Evolutionary conservation across 1,139 yeast genomes (phyloP), one percentile per base, ranked within the genome.

Genomic region (Pichia terricola): DNA sequence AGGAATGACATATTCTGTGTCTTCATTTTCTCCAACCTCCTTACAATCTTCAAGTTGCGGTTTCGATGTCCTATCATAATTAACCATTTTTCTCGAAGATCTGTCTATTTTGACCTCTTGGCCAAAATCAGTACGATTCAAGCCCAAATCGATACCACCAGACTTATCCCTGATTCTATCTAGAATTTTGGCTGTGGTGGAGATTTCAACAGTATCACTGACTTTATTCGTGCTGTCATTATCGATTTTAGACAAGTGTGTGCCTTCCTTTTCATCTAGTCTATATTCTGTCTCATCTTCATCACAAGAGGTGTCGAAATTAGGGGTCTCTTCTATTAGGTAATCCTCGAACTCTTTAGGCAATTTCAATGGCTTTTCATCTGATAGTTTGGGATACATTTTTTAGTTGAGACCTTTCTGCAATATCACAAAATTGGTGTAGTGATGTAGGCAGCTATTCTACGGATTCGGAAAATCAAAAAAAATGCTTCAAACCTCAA

Each of bases 231-330:
- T 11, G 30, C 34, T 22, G 32, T 33, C 30, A 47, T 53, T 31
- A 26, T 26, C 44, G 50, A 25, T 40, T 48, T 8, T 28, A n/a
- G 22, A 16, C 22, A 16, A 16, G 22, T 16, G 22, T 16, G 22
- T 16, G 22, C 51, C 49, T 8, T 56, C 55, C 32, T 51, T 51
- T 8, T 47, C 40, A 3, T 50, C 34, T 5, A 10, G 10, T 26
- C 10, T 41, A 2, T 28, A 41, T 16, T 40, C 47, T 2, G 31
- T 37, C 1, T 37, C 39, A 8, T 41, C 44, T 36, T 55, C 57
- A 35, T 52, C 57, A 26, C 42, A 48, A 7, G 58, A 53, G 4
- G 56, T 45, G 28, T 44, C 47, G 34, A 55, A 55, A 35, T 55
- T 55, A 3, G 57, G 52, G 4, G 59, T 53, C 38, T 56, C 59